Conservation (phyloP, 2,329 filamentous ascomycete genomes). For the Exophiala aquamarina region DNA sequence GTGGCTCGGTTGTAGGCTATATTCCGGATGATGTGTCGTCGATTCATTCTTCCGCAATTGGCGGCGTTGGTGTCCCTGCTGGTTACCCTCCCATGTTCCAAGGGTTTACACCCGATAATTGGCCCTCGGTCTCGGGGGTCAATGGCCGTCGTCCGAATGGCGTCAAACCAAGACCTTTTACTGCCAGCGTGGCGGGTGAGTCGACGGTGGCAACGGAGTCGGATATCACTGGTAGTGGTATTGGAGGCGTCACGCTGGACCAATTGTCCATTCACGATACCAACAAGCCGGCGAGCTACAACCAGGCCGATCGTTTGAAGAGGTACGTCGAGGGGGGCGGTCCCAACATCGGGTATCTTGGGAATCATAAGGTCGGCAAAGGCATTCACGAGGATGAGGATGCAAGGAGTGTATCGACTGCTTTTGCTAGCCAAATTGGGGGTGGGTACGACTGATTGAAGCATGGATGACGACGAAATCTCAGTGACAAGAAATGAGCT, state of each 20-base stretch:
- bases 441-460: conserved; percentile 59
- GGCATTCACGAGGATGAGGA: conserved; percentile 74
- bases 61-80: conserved; percentile 75
- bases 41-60: conserved; percentile 86
- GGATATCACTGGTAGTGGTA: conserved; percentile 76
- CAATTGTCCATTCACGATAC: conserved; percentile 67
- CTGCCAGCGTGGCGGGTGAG: conserved; percentile 84
- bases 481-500: conserved; percentile 8
- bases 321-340: conserved; percentile 88
- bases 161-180: conserved; percentile 64
- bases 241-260: conserved; percentile 79
- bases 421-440: conserved; percentile 92
- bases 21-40: conserved; percentile 97
- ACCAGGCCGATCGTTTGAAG: conserved; percentile 86
- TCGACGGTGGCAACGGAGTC: conserved; percentile 90
- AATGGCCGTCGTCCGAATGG: conserved; percentile 63
- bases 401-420: conserved; percentile 91
- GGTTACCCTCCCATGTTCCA: conserved; percentile 96
- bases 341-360: conserved; percentile 67
- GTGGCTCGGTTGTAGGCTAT: conserved; percentile 88
- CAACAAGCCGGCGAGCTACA: conserved; percentile 71
- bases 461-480: conserved; percentile 4
- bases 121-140: conserved; percentile 75
- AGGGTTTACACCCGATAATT: conserved; percentile 80
- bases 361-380: conserved; percentile 52